Conservation (phyloP, 225 moss, liverwort and hornwort species). For the Neckera pumila region DNA sequence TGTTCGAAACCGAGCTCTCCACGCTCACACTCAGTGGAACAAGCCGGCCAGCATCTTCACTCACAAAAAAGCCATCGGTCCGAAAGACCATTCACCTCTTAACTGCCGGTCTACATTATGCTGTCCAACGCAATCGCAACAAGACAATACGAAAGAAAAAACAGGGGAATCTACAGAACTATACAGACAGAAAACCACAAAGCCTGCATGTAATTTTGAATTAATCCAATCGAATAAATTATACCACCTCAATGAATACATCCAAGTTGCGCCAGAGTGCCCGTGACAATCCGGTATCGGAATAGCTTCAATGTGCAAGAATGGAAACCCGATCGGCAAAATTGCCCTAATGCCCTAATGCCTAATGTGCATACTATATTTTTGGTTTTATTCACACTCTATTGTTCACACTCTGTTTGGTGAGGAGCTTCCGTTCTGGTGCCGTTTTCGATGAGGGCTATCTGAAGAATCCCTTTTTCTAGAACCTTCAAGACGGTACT, state of each 20-base stretch:
- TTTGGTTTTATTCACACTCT: not conserved
- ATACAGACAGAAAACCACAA: not conserved
- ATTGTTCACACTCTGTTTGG: too few relatives aligned
- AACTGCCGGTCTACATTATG: not conserved
- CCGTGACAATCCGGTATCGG: not conserved
- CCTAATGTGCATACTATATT: not conserved
- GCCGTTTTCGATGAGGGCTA: conserved; percentile 36
- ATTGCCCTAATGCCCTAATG: not conserved
- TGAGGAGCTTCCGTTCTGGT: not conserved
- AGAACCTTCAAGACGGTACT: conserved; percentile 68
- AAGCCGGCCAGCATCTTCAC: not conserved
- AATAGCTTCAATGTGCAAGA: not conserved
- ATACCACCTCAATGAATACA: not conserved
- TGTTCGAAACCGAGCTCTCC: not conserved
- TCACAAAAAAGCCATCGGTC: not conserved
- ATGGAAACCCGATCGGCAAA: not conserved
- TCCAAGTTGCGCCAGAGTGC: not conserved
- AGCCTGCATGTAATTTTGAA: not conserved
- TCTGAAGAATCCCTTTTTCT: conserved; percentile 47
- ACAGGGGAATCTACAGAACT: not conserved
- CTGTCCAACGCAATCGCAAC: not conserved
- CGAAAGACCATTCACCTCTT: not conserved
- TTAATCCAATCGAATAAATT: not conserved
- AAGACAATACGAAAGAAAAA: not conserved
- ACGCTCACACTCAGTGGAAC: not conserved